Percentiles rank a stretch among this genome's conserved stretches.
These are phyloP conservation scores for Dentipellis fragilis DNA, from an alignment of 768 basidiomycete genomes.

Conservation along the genomic window DNA sequence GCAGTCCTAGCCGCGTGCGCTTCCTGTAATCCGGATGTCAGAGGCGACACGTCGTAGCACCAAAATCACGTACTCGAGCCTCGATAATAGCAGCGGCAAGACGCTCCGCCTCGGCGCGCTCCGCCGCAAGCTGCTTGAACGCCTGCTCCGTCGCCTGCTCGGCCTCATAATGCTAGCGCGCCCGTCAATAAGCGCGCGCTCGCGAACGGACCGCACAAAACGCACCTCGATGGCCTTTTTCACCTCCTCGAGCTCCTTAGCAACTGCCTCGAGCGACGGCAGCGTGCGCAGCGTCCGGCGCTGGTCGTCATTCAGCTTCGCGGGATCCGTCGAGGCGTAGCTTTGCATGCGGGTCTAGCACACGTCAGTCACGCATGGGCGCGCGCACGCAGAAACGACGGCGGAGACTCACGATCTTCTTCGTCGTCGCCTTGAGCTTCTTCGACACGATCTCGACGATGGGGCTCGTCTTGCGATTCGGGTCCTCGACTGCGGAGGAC, in stretches of 20 bases:
- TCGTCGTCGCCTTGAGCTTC: slow-evolving; percentile 63
- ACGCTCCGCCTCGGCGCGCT: slow-evolving; percentile 45
- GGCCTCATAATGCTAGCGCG: slow-evolving; percentile 47
- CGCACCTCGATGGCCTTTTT: slow-evolving; percentile 77
- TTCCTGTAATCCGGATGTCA: slow-evolving; percentile 25
- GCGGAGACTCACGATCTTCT: slow-evolving; percentile 63
- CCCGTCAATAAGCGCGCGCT: background rate
- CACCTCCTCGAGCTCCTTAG: slow-evolving; percentile 77
- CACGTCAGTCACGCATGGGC: background rate
- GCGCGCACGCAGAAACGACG: background rate
- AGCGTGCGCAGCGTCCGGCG: slow-evolving; percentile 62
- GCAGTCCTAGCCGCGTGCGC: slow-evolving; percentile 32
- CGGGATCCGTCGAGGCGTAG: slow-evolving; percentile 57
- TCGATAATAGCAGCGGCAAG: slow-evolving; percentile 45
- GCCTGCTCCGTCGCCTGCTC: slow-evolving; percentile 50
- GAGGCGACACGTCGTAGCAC: background rate
- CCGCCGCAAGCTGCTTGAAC: slow-evolving; percentile 43
- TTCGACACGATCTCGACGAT: slow-evolving; percentile 74
- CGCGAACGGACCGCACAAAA: slow-evolving; percentile 2
- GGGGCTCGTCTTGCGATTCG: slow-evolving; percentile 44
- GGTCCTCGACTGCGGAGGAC: slow-evolving; percentile 9
- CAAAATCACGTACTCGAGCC: slow-evolving; percentile 38
- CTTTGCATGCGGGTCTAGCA: slow-evolving; percentile 59
- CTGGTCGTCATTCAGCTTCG: slow-evolving; percentile 85
- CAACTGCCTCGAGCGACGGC: slow-evolving; percentile 63